Conservation (phyloP, 1,139 yeast genomes). For the Saccharomycopsis crataegensis region DNA sequence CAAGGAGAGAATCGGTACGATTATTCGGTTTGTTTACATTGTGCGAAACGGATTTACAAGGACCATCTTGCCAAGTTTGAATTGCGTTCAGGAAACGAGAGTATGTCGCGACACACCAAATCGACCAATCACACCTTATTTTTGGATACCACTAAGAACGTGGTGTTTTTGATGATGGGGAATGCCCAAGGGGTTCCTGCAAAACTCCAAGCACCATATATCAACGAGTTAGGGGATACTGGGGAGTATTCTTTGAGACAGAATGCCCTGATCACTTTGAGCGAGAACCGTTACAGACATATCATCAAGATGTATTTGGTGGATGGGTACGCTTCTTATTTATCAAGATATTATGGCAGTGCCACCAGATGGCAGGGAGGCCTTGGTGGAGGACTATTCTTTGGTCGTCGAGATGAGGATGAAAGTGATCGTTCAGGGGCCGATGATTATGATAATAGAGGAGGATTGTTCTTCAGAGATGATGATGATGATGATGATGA, state of each 20-base stretch:
- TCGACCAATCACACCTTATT: constrained; percentile 20
- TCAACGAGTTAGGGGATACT: constrained; percentile 68
- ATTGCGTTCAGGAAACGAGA: background rate
- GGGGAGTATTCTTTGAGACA: constrained; percentile 42
- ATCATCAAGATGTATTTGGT: constrained; percentile 54
- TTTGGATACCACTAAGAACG: constrained; percentile 30
- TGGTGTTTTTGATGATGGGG: constrained; percentile 21
- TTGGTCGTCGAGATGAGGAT: background rate
- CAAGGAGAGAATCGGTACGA: constrained; percentile 27
- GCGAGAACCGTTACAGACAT: constrained; percentile 43
- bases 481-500: too few species aligned
- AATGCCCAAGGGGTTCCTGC: constrained; percentile 12
- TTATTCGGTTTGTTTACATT: constrained; percentile 33
- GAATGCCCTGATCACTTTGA: constrained; percentile 42
- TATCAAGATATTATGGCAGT: background rate
- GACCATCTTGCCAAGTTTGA: background rate
- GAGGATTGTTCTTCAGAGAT: too few species aligned
- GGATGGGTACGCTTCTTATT: constrained; percentile 31
- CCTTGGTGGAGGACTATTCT: background rate
- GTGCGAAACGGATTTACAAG: constrained; percentile 34
- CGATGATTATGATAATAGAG: background rate
- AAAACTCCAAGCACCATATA: constrained; percentile 44
- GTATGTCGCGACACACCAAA: background rate
- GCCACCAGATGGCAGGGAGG: background rate
- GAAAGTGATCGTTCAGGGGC: background rate